phyloP scores from a whole-genome alignment of 2,329 filamentous ascomycete genomes.

The Hypoxylon sp. region DNA sequence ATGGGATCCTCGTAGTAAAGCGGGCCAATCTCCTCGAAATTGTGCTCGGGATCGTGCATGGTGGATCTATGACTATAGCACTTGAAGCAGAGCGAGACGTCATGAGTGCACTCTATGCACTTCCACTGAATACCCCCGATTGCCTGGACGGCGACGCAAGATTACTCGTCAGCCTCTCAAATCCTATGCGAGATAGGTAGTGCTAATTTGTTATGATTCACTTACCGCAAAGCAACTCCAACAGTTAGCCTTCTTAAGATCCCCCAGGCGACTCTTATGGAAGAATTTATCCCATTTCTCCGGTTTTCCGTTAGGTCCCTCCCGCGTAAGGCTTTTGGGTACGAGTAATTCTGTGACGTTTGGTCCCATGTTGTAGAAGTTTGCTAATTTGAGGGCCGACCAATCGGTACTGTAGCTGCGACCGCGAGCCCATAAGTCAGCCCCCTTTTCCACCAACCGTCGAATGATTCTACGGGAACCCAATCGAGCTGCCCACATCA shows the following conservation, averaged over 20 bases:
- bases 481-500: conserved; percentile 29
- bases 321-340: background rate
- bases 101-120: conserved; percentile 46
- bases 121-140: conserved; percentile 23
- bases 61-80: conserved; percentile 25
- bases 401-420: conserved; percentile 7
- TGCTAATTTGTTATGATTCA: background rate
- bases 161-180: conserved; percentile 3
- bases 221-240: conserved; percentile 6
- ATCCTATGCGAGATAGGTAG: background rate
- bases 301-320: background rate
- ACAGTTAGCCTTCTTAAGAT: background rate
- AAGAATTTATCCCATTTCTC: conserved; percentile 5
- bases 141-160: background rate
- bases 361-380: background rate
- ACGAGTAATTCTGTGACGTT: background rate
- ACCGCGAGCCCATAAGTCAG: conserved; percentile 21
- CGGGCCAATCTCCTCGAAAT: conserved; percentile 16
- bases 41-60: conserved; percentile 16
- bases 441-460: background rate
- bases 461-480: background rate
- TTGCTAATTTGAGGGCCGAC: conserved; percentile 26
- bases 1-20: background rate
- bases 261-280: background rate
- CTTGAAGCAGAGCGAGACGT: conserved; percentile 58